These are phyloP conservation scores for Tremellales sp. DNA, from an alignment of 1,284 basidiomycete species.

Conservation along the genomic window DNA sequence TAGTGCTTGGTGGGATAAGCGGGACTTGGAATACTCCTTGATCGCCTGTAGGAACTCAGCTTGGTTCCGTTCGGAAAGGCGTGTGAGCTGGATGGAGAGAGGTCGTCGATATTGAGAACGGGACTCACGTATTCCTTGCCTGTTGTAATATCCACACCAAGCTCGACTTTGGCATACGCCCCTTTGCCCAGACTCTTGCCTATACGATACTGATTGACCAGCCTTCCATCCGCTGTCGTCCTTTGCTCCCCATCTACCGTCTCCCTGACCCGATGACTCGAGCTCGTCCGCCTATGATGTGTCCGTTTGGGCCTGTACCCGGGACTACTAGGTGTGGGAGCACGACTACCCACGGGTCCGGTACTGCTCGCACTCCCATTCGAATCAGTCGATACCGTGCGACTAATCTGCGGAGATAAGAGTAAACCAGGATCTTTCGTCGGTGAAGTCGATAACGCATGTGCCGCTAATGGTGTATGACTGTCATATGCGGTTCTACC, in stretches of 20 bases:
- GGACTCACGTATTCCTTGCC: constrained; percentile 44
- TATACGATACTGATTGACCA: constrained; percentile 49
- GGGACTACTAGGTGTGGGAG: neutral
- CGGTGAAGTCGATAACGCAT: neutral
- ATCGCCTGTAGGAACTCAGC: constrained; percentile 45
- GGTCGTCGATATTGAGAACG: too few species aligned
- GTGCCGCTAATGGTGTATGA: neutral
- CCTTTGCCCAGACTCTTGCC: constrained; percentile 46
- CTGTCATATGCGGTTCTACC: too few species aligned
- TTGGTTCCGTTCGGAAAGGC: neutral
- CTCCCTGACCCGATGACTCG: constrained; percentile 44
- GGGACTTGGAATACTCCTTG: constrained; percentile 50
- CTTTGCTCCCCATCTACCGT: constrained; percentile 42
- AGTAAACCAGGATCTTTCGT: neutral
- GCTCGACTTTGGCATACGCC: constrained; percentile 47
- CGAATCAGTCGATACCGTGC: neutral
- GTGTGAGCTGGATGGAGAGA: neutral
- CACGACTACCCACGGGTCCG: neutral
- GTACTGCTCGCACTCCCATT: too few species aligned
- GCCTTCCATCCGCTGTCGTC: constrained; percentile 38
- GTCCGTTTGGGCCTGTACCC: constrained; percentile 13
- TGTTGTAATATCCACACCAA: constrained; percentile 45
- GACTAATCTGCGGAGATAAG: too few species aligned
- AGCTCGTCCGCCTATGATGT: constrained; percentile 35
- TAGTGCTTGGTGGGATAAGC: constrained; percentile 39